Evolutionary conservation across 768 basidiomycete species (phyloP).

Genomic region (Boletus vinaceobasis): DNA sequence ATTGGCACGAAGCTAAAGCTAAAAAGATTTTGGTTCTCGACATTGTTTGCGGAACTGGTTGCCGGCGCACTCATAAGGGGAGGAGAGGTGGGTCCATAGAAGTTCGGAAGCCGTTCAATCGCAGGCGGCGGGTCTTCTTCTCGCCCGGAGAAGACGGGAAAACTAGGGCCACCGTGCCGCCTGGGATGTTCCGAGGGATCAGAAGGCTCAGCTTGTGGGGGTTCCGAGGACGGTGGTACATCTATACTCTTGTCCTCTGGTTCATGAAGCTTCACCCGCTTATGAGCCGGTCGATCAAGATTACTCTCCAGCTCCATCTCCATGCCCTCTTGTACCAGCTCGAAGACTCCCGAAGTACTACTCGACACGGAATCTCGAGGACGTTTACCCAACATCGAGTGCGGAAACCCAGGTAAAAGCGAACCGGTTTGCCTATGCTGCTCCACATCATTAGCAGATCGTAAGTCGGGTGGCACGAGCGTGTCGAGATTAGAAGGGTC

Average conservation of each 20-base stretch:
- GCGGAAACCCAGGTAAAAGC: slow-evolving; percentile 38
- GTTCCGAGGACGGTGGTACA: slow-evolving; percentile 6
- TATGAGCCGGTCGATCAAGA: slow-evolving; percentile 47
- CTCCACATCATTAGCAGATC: slow-evolving; percentile 6
- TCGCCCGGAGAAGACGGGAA: slow-evolving; percentile 48
- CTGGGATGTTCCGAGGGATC: slow-evolving; percentile 9
- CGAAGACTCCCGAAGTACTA: slow-evolving; percentile 39
- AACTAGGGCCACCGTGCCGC: slow-evolving; percentile 37
- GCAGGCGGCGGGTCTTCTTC: slow-evolving; percentile 47
- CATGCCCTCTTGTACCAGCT: slow-evolving; percentile 40
- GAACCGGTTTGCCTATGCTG: slow-evolving; percentile 12
- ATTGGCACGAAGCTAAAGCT: slow-evolving; percentile 49
- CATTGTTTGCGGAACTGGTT: slow-evolving; percentile 47
- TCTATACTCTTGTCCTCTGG: slow-evolving; percentile 24
- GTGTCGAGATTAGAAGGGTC: slow-evolving; percentile 21
- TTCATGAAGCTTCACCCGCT: slow-evolving; percentile 43
- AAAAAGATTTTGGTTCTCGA: slow-evolving; percentile 56
- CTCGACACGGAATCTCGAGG: slow-evolving; percentile 50
- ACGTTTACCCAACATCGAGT: slow-evolving; percentile 62
- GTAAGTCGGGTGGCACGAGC: slow-evolving; percentile 6
- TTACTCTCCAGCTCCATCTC: slow-evolving; percentile 38
- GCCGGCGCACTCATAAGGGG: slow-evolving; percentile 32
- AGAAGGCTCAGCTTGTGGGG: slow-evolving; percentile 16
- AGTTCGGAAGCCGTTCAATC: slow-evolving; percentile 49
- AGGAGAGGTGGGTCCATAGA: slow-evolving; percentile 44